A percentile compares a stretch with the other conserved stretches of the same genome.
Evolutionary conservation across 495 filamentous ascomycete species (phyloP).

Genomic region (Jackrogersella multiformis): DNA sequence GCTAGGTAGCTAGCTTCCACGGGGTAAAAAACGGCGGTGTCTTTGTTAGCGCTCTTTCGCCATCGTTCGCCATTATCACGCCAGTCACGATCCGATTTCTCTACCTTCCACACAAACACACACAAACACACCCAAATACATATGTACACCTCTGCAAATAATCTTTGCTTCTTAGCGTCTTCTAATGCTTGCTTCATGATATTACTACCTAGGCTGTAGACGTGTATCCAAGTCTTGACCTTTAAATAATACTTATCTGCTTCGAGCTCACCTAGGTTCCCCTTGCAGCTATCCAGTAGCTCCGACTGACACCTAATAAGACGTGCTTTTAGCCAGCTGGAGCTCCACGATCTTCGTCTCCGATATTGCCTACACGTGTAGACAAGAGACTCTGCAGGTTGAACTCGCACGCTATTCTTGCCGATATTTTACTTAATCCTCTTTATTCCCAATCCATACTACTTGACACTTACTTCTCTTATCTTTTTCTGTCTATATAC

Average conservation of each 20-base stretch:
- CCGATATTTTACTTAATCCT: conserved; percentile 14
- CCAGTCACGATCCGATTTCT: conserved; percentile 36
- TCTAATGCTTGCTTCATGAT: conserved; percentile 7
- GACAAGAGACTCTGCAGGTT: conserved; percentile 19
- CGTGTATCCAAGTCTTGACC: conserved; percentile 24
- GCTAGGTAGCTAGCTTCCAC: conserved; percentile 31
- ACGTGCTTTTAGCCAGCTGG: conserved; percentile 35
- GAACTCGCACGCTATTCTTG: conserved; percentile 12
- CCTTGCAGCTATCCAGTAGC: neutral
- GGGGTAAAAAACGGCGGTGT: conserved; percentile 34
- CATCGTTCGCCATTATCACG: conserved; percentile 39
- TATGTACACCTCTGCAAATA: neutral
- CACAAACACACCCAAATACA: too few species aligned
- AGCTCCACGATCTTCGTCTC: conserved; percentile 40
- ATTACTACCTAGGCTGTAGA: neutral
- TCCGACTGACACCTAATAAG: conserved; percentile 27
- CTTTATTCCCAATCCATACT: conserved; percentile 19
- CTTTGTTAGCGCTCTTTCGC: conserved; percentile 41
- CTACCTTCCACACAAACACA: conserved; percentile 28
- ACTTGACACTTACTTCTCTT: conserved; percentile 11
- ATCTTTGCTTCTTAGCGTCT: neutral
- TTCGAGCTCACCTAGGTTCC: neutral
- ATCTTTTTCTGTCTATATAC: conserved; percentile 9
- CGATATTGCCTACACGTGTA: conserved; percentile 22
- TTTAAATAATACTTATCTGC: conserved; percentile 7